phyloP scores from a whole-genome alignment of 2,329 filamentous ascomycete species.

The Ophiobolus disseminans region DNA sequence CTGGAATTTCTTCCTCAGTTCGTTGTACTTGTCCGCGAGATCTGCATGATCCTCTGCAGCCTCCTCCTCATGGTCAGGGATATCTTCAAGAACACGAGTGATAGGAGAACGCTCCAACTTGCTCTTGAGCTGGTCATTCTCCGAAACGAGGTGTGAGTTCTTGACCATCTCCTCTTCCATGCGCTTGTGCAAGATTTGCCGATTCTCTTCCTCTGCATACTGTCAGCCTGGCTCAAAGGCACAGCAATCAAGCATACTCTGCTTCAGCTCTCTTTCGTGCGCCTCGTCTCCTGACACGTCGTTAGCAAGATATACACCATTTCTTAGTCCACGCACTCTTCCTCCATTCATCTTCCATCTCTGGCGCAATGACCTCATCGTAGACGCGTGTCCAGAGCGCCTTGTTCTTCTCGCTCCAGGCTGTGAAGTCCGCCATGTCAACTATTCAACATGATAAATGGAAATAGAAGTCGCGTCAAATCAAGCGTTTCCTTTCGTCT shows the following conservation, averaged over 20 bases:
- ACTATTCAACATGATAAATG: not conserved
- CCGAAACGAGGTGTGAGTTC: constrained; percentile 31
- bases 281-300: constrained; percentile 30
- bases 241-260: constrained; percentile 29
- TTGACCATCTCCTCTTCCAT: constrained; percentile 36
- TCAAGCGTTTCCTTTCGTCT: not conserved
- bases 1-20: constrained; percentile 41
- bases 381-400: constrained; percentile 38
- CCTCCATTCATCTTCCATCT: constrained; percentile 43
- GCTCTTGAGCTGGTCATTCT: constrained; percentile 31
- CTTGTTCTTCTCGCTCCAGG: constrained; percentile 41
- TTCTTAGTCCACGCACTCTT: constrained; percentile 29
- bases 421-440: constrained; percentile 35
- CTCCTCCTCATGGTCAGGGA: constrained; percentile 7
- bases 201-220: constrained; percentile 37
- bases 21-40: constrained; percentile 38
- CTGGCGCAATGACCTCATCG: constrained; percentile 44
- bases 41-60: constrained; percentile 34
- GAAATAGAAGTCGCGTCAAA: not conserved
- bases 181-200: constrained; percentile 32
- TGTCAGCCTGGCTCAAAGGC: constrained; percentile 2
- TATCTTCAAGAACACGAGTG: not conserved
- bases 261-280: constrained; percentile 32
- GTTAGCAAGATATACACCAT: constrained; percentile 7
- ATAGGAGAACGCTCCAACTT: not conserved